Base-by-base conservation (phyloP, 192 early-diverging fungal genomes). In the Coemansia erecta region DNA sequence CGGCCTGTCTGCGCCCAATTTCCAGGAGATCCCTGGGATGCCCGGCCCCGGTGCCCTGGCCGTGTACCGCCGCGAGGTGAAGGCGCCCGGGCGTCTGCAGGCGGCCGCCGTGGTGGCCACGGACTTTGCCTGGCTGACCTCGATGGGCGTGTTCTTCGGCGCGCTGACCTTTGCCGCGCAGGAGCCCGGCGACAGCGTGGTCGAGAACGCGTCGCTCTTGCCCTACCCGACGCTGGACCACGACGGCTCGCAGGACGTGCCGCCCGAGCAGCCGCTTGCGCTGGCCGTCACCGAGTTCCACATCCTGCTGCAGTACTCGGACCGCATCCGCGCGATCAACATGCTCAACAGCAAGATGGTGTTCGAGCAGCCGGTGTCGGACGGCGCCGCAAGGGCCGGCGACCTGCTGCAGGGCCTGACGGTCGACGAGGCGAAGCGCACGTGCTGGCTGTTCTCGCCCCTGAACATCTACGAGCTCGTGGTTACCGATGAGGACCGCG, bases 391-490 rank as follows among this genome's bases (percentile, higher is more conserved):
- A 7, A 83, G 79, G 6, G 46, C 46, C 17, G 28, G 28, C 12
- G 90, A 94, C 56, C 62, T 63, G 9, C 81, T 91, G 8, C 69
- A 86, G 37, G 87, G 82, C 0, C 75, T 97, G 65, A 78, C 82
- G 0, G 85, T 89, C 4, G 97, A 98, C 63, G 78, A 73, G 31
- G 64, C 83, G 13, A 90, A 92, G 60, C 85, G 87, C 54, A 96
- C 95, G 0, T 94, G 87, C 58, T 99, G 97, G 97, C 78, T 97
- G 23, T 91, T 85, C 41, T 96, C 94, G 6, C 87, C 86, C n/a
- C 56, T 73, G 11, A 80, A 87, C 3, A 84, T 99, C 35, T 92
- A 88, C 61, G 95, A 99, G 77, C 72, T 99, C n/a, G 82, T 93
- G 23, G 85, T 97, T 21, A 87, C 82, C 0, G 89, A 95, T 31